Evolutionary conservation across 306 rosid species (phyloP), one percentile per base, ranked within the genome.

Genomic region (Vigna hirtella): DNA sequence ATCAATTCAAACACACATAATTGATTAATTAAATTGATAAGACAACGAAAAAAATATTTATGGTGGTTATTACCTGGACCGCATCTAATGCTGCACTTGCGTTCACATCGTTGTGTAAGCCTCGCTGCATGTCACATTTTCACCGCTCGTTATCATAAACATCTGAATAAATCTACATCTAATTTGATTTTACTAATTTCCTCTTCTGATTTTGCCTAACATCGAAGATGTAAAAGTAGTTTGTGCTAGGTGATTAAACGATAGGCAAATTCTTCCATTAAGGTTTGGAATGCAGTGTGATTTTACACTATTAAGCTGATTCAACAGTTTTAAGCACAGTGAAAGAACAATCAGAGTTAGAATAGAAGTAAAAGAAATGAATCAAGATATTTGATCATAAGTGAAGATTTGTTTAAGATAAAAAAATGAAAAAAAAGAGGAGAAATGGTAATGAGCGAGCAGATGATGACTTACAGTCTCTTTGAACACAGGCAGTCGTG

Each of bases 81-180:
- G 76, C 96, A 91, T 71, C 0, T 81, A 32, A 89, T 87, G 69
- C 55, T 49, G 83, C 93, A 91, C 73, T 91, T 91, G 71, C 85
- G 80, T 0, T 87, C 91, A 74, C 93, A 91, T 15, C 93, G 77
- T 10, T 30, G 34, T 45, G 15, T 62, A 38, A 87, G 88, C 81
- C 89, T 91, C 11, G 77, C 90, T 89, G 87, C 87, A 81, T 16
- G 12, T 11, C 6, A 59, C 22, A 61, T 49, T 52, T 5, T 58
- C 9, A 3, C 1, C 11, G 14, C 22, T 9, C 66, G 50, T 68
- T 12, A 40, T 40, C 45, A 40, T 13, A 59, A n/a, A 20, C 14
- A 64, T 49, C 9, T 3, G 10, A 16, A 51, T 38, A 26, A 36
- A 9, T 16, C 10, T 7, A 40, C 26, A 36, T 63, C 24, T 11